Base-by-base conservation (phyloP, 805 yeast species). In the Myxozyma geophila region DNA sequence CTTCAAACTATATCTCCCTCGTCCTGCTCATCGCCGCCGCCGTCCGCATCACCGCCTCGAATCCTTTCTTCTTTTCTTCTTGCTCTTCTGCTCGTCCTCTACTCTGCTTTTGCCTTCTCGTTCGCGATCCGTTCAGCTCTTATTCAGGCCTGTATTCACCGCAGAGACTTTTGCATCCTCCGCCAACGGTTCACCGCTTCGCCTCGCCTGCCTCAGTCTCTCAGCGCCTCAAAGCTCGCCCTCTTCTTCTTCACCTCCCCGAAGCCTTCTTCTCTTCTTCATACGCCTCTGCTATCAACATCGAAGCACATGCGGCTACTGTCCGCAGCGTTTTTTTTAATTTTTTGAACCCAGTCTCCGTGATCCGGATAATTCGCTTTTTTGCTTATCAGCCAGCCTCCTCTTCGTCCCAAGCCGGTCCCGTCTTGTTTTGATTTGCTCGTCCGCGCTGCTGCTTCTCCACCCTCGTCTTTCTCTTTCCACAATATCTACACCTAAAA, bases 1-100 rank as follows among this genome's bases (percentile, higher is more conserved):
- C 28, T 41, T 39, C 52, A 57, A 57, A 57, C 60, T 57, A 57
- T 57, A 57, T 57, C 60, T 57, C 54, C 49, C 33, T 40, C 40
- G 21, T 21, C 28, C 54, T 50, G 54, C 60, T 48, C 52, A 49
- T 57, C 60, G 51, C 54, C 60, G 48, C 54, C 56, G 7, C 37
- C 35, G 39, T 35, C 39, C 52, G 40, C 52, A 28, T 49, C 52
- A 28, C 52, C 52, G 52, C 40, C 39, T n/a, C 37, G 35, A 19
- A 21, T 41, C 48, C 39, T 48, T 17, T 33, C 55, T 12, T 2
- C 50, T 37, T 43, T 8, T 33, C 58, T 23, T 40, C 41, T 21
- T 40, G 17, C 39, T 8, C 19, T 21, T 19, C 28, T 35, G 40
- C 41, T 35, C 41, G n/a, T 23, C 19, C 55, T 37, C 46, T 37